Evolutionary conservation across 805 yeast species (phyloP), one percentile per base, ranked within the genome.

Genomic region (Metschnikowia henanensis): DNA sequence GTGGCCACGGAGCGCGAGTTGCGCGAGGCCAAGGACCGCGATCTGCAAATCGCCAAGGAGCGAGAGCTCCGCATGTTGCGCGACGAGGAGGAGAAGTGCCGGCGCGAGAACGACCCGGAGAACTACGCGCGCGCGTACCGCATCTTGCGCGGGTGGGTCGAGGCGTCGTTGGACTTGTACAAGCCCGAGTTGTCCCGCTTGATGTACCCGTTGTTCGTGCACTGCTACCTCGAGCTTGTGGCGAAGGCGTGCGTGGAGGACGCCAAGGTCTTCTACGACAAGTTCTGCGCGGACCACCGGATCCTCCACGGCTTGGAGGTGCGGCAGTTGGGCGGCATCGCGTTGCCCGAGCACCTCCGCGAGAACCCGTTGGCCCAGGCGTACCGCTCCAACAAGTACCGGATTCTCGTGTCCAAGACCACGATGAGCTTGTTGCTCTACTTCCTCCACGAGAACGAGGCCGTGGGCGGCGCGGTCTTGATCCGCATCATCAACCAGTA

Each of bases 131-230:
- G 88, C 35, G 96, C 95, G 1, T 94, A 90, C 66, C 72, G 83
- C 15, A 76, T 88, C 62, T 76, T 90, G 49, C 78, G 87, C 49
- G 82, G 83, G 38, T 94, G 98, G 98, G 87, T 88, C 31, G 96
- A 89, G 54, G 76, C 88, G 15, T 89, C 97, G 0, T 73, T 94
- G 55, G 99, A 92, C 62, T 76, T 94, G 66, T 94, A 94, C 65
- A 85, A 80, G 64, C 90, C 95, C 15, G 97, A 94, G 64, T 73
- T 94, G 47, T 78, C 84, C 44, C 79, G 94, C 51, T 77, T 92
- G 33, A 68, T 92, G 53, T 94, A 87, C 62, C 99, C 99, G 5
- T 74, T 94, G n/a, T 94, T 91, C 65, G 84, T 92, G 39, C 96
- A 92, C 63, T 80, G 89, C 56, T 94, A 80, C 60, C 71, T 94